phyloP scores from a whole-genome alignment of 208 protist species.

The Leishmania turanica region DNA sequence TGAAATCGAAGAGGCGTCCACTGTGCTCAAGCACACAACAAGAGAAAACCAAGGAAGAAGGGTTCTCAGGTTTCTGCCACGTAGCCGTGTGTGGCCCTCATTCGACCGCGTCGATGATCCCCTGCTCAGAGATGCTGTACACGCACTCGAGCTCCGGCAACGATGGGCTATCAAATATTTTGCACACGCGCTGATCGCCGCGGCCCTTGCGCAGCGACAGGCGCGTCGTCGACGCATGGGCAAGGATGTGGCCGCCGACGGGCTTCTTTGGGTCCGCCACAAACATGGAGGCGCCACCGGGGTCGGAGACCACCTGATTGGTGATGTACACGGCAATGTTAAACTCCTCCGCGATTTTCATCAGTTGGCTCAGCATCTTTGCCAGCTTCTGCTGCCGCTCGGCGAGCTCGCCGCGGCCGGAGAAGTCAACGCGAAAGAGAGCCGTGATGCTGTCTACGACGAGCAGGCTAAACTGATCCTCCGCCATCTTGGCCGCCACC shows the following conservation, averaged over 20 bases:
- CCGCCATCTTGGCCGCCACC: conserved; percentile 92
- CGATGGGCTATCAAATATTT: conserved; percentile 98
- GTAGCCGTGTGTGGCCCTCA: conserved; percentile 29
- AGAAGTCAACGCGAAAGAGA: conserved; percentile 98
- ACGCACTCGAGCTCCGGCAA: conserved; percentile 97
- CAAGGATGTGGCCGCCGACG: conserved; percentile 97
- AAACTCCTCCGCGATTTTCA: conserved; percentile 99
- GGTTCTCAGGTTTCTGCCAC: not conserved
- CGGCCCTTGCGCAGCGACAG: conserved; percentile 96
- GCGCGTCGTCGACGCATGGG: conserved; percentile 98
- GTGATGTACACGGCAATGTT: conserved; percentile 99
- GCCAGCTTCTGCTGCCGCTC: conserved; percentile 96
- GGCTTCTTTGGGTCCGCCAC: conserved; percentile 98
- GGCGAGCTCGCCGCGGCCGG: conserved; percentile 96
- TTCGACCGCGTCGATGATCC: conserved; percentile 95
- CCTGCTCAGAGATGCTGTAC: conserved; percentile 95
- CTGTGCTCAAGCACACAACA: not conserved
- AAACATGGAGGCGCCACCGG: conserved; percentile 98
- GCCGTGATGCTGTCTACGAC: conserved; percentile 99
- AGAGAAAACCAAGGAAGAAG: not conserved
- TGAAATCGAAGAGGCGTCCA: not conserved
- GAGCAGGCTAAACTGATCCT: conserved; percentile 92
- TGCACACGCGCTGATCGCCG: conserved; percentile 97
- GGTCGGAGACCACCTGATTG: conserved; percentile 99
- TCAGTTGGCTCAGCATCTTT: conserved; percentile 93